A percentile compares a stretch with the other conserved stretches of the same genome.
These are phyloP conservation scores for Diaporthe caulivora DNA, from an alignment of 2,329 filamentous ascomycete genomes.

Conservation along the genomic window DNA sequence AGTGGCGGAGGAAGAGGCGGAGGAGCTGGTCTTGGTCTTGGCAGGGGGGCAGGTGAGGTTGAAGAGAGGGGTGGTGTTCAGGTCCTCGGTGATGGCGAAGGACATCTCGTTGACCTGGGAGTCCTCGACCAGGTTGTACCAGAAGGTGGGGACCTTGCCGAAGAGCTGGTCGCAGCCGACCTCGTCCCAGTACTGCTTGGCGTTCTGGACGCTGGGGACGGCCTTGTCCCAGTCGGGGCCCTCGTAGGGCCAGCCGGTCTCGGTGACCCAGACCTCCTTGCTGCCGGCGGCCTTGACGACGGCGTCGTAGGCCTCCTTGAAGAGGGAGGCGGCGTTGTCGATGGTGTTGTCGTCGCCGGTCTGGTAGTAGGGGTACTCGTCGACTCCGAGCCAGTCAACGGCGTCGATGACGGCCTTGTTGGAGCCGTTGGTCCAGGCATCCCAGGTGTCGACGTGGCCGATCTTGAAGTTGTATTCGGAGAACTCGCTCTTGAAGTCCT, in stretches of 20 bases:
- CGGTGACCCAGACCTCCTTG: conserved; percentile 87
- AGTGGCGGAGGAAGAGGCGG: conserved; percentile 29
- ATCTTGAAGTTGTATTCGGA: conserved; percentile 72
- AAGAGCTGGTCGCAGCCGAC: conserved; percentile 78
- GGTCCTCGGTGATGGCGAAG: conserved; percentile 76
- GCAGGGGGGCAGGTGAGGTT: conserved; percentile 69
- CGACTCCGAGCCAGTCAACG: conserved; percentile 84
- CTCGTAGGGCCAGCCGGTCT: conserved; percentile 89
- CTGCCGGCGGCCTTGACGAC: conserved; percentile 70
- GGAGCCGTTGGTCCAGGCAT: conserved; percentile 78
- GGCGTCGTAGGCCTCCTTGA: conserved; percentile 73
- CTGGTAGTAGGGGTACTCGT: conserved; percentile 90
- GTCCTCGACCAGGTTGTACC: conserved; percentile 81
- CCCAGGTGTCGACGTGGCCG: conserved; percentile 94
- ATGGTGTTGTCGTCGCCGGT: conserved; percentile 76
- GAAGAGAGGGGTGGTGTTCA: conserved; percentile 67
- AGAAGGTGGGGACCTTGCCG: conserved; percentile 76
- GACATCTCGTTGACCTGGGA: conserved; percentile 72
- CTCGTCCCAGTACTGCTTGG: conserved; percentile 83
- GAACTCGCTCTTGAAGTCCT: conserved; percentile 74
- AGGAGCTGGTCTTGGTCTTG: conserved; percentile 41
- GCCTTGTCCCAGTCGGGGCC: conserved; percentile 73
- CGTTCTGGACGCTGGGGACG: conserved; percentile 74
- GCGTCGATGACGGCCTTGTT: conserved; percentile 78
- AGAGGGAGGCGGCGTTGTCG: conserved; percentile 72